A percentile compares a stretch with the other conserved stretches of the same genome.
Conservation (phyloP, 495 filamentous ascomycete species). For the Podospora pseudoanserina region DNA sequence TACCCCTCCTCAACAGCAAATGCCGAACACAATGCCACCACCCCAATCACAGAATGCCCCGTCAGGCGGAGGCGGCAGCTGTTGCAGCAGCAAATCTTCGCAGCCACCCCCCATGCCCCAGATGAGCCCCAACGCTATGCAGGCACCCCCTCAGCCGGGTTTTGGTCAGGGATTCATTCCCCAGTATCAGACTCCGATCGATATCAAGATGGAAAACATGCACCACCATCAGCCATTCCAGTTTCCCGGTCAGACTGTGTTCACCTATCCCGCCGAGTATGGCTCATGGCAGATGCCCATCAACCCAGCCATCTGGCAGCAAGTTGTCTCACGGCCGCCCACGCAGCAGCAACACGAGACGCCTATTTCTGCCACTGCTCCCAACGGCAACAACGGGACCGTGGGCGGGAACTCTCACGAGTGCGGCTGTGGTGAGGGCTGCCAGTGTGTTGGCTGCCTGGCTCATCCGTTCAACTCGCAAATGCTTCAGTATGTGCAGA, state of each 20-base stretch:
- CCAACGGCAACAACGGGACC: conserved; percentile 25
- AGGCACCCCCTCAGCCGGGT: conserved; percentile 6
- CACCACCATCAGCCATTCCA: conserved; percentile 10
- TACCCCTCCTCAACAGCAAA: neutral
- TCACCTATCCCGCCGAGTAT: conserved; percentile 39
- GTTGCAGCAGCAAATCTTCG: conserved; percentile 13
- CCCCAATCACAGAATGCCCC: neutral
- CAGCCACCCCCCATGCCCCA: neutral
- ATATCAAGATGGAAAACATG: conserved; percentile 20
- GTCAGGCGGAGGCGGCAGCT: neutral
- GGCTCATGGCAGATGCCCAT: conserved; percentile 44
- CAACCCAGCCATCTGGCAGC: conserved; percentile 37
- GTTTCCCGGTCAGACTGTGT: conserved; percentile 24
- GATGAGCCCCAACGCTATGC: neutral
- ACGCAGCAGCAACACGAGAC: conserved; percentile 12
- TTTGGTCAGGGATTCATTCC: conserved; percentile 18
- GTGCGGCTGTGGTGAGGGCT: conserved; percentile 63
- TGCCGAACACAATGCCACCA: neutral
- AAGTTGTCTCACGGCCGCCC: conserved; percentile 25
- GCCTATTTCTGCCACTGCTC: conserved; percentile 12
- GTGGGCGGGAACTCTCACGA: conserved; percentile 41
- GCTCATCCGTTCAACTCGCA: conserved; percentile 69
- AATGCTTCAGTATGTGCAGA: conserved; percentile 60
- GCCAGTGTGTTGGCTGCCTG: conserved; percentile 65
- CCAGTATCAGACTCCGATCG: conserved; percentile 20